A percentile compares a stretch with the other conserved stretches of the same genome.
Conservation (phyloP, 495 filamentous ascomycete genomes). For the Penicillium manginii region DNA sequence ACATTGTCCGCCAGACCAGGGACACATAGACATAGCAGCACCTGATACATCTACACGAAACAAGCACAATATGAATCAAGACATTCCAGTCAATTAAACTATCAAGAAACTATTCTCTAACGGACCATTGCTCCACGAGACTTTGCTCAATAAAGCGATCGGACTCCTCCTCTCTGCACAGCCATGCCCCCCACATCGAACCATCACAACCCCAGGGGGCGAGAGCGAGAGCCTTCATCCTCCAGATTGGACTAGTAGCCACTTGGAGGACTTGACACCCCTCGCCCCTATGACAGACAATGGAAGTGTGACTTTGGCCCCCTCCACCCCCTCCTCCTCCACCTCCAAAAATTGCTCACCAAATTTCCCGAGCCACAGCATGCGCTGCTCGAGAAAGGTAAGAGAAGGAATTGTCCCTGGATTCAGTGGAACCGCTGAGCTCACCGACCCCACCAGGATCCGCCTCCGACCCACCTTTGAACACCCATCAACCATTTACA, state of each 20-base stretch:
- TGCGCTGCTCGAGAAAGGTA: neutral
- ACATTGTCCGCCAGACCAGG: neutral
- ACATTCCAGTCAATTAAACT: neutral
- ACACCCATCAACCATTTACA: neutral
- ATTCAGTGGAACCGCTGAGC: constrained; percentile 1
- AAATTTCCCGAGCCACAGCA: neutral
- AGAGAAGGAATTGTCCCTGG: constrained; percentile 1
- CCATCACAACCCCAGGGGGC: neutral
- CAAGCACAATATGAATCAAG: neutral
- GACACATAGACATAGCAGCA: neutral
- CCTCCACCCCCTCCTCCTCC: neutral
- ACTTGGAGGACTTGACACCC: neutral
- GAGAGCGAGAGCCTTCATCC: no score
- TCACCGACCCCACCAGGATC: neutral
- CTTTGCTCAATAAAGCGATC: neutral
- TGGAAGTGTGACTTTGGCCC: neutral
- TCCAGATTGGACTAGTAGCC: neutral
- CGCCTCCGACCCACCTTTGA: neutral
- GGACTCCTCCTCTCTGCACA: neutral
- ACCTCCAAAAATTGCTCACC: neutral
- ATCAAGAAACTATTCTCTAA: neutral
- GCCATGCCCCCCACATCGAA: constrained; percentile 4
- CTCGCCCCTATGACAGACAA: neutral
- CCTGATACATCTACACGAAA: neutral
- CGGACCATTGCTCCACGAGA: neutral